Percentiles rank a stretch among this genome's conserved stretches.
Evolutionary conservation across 768 basidiomycete genomes (phyloP).

Genomic region (Suillus tomentosus): DNA sequence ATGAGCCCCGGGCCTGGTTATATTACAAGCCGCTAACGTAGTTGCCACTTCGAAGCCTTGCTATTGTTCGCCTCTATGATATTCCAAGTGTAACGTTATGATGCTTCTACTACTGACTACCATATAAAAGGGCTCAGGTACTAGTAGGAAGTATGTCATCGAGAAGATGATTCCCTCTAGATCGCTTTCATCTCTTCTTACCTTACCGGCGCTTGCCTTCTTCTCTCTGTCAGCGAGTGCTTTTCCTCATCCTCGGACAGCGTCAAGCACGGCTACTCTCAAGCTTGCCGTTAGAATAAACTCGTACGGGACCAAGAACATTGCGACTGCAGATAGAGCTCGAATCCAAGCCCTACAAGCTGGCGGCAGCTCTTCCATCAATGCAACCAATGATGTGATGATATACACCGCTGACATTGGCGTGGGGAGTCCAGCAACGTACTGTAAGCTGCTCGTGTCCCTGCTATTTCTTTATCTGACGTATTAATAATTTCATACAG

Average conservation of each 20-base stretch:
- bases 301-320: conserved; percentile 5
- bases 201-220: conserved; percentile 3
- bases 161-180: conserved; percentile 11
- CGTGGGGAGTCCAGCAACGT: conserved; percentile 17
- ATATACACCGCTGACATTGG: conserved; percentile 18
- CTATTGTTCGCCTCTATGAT: no score
- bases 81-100: no score
- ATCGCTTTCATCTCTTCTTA: conserved; percentile 8
- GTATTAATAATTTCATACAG: conserved; percentile 5
- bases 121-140: no score
- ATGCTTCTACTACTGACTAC: no score
- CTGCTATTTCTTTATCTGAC: neutral
- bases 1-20: no score
- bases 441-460: conserved; percentile 12
- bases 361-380: conserved; percentile 3
- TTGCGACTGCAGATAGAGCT: conserved; percentile 13
- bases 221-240: conserved; percentile 4
- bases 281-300: conserved; percentile 10
- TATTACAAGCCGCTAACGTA: no score
- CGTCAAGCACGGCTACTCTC: conserved; percentile 6
- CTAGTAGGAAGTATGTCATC: neutral
- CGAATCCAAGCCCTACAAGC: neutral
- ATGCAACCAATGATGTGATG: conserved; percentile 19
- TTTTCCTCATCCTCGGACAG: conserved; percentile 2
- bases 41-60: no score